A percentile compares a stretch with the other conserved stretches of the same genome.
phyloP scores from a whole-genome alignment of 441 rosid genomes.

The Metrosideros polymorpha region DNA sequence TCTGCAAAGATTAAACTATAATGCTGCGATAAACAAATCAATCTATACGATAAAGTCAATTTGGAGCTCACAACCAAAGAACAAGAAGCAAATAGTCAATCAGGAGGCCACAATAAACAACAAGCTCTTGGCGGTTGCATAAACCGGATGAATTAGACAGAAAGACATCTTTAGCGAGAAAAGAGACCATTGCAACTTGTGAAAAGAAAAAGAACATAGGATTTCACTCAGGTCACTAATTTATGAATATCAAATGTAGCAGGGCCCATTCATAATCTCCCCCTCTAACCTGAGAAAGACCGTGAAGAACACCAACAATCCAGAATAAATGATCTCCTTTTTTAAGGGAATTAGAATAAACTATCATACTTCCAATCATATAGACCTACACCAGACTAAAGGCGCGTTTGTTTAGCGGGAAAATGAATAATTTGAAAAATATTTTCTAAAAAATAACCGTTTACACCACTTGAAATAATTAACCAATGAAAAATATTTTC shows the following conservation, averaged over 20 bases:
- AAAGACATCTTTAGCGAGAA: neutral
- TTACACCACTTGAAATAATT: too few relatives aligned
- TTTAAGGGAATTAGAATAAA: neutral
- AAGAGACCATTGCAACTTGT: too few relatives aligned
- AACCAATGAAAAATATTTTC: too few relatives aligned
- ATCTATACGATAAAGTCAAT: neutral
- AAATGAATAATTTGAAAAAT: too few relatives aligned
- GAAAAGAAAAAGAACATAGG: neutral
- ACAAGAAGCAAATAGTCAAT: neutral
- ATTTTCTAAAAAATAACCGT: too few relatives aligned
- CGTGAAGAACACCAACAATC: neutral
- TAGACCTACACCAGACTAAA: neutral
- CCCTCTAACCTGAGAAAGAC: neutral
- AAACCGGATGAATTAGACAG: neutral
- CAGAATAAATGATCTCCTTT: neutral
- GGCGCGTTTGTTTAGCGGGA: too few relatives aligned
- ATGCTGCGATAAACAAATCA: neutral
- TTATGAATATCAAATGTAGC: neutral
- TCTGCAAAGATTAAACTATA: conserved; percentile 24
- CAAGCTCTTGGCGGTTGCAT: neutral
- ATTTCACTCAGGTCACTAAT: neutral
- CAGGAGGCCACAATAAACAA: neutral
- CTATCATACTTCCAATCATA: neutral
- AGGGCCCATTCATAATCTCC: neutral
- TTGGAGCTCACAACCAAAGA: neutral